Evolutionary conservation across 768 basidiomycete genomes (phyloP).

Genomic region (Boletus reticuloceps): DNA sequence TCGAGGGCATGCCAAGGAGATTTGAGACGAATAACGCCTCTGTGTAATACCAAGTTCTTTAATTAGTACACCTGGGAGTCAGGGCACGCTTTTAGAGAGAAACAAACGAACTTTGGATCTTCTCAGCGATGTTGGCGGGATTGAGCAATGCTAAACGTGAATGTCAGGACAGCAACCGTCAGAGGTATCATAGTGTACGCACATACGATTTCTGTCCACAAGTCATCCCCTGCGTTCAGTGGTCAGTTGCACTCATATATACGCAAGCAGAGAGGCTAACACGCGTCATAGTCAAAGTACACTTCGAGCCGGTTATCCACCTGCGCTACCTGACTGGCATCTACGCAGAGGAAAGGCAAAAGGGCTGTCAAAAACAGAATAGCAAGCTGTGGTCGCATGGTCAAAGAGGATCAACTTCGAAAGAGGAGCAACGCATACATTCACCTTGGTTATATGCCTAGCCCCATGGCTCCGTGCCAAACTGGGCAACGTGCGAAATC

Average conservation of each 20-base stretch:
- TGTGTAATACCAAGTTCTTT: not conserved
- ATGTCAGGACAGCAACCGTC: not conserved
- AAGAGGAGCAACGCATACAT: not conserved
- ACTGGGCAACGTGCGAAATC: not conserved
- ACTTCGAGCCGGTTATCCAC: not conserved
- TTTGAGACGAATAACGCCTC: not conserved
- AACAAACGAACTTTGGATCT: not conserved
- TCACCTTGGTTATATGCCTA: conserved; percentile 4
- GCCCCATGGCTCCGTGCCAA: not conserved
- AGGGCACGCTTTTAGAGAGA: not conserved
- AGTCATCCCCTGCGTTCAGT: not conserved
- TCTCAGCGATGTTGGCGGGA: not conserved
- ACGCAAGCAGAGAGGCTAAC: not conserved
- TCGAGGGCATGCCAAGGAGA: not conserved
- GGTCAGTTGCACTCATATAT: not conserved
- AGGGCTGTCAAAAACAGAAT: not conserved
- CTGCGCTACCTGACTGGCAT: not conserved
- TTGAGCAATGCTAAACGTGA: not conserved
- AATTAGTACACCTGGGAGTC: not conserved
- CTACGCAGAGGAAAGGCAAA: not conserved
- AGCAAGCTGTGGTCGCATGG: conserved; percentile 1
- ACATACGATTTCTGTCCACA: conserved; percentile 5
- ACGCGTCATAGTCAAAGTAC: not conserved
- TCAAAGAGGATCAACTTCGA: not conserved
- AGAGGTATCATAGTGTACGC: not conserved